Percentiles rank a stretch among this genome's conserved stretches.
Evolutionary conservation across 805 yeast species (phyloP).

Genomic region (Nakazawaea holstii): DNA sequence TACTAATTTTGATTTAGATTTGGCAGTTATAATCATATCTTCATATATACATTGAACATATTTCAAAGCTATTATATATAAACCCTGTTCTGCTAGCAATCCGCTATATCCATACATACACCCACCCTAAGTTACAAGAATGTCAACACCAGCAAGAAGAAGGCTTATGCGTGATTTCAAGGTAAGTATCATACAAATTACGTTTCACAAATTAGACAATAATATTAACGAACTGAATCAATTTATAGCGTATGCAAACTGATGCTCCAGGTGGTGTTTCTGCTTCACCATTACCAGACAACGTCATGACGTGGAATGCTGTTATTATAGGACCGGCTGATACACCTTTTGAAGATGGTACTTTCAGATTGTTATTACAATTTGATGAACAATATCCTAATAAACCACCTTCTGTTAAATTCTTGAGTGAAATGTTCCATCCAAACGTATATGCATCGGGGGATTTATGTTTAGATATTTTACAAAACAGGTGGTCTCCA

Average conservation of each 20-base stretch:
- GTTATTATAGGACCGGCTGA: conserved; percentile 97
- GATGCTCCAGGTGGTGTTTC: conserved; percentile 98
- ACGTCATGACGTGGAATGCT: conserved; percentile 97
- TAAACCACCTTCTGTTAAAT: conserved; percentile 91
- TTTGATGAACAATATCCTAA: conserved; percentile 98
- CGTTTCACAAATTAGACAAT: not conserved
- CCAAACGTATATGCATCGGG: conserved; percentile 97
- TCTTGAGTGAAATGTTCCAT: conserved; percentile 92
- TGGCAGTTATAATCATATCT: no score
- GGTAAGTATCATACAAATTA: conserved; percentile 33
- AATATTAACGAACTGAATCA: not conserved
- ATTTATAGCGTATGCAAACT: conserved; percentile 77
- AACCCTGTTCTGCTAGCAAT: not conserved
- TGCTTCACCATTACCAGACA: conserved; percentile 95
- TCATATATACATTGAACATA: no score
- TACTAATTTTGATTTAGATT: no score
- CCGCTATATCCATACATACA: no score
- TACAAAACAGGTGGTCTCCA: conserved; percentile 98
- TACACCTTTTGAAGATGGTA: conserved; percentile 98
- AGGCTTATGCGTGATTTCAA: conserved; percentile 98
- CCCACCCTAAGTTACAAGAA: conserved; percentile 20
- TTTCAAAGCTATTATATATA: no score
- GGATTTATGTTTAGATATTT: conserved; percentile 89
- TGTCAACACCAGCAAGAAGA: conserved; percentile 99
- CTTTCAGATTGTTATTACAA: conserved; percentile 78